These are phyloP conservation scores for Boletus tylopilopsis DNA, from an alignment of 768 basidiomycete species.

Conservation along the genomic window DNA sequence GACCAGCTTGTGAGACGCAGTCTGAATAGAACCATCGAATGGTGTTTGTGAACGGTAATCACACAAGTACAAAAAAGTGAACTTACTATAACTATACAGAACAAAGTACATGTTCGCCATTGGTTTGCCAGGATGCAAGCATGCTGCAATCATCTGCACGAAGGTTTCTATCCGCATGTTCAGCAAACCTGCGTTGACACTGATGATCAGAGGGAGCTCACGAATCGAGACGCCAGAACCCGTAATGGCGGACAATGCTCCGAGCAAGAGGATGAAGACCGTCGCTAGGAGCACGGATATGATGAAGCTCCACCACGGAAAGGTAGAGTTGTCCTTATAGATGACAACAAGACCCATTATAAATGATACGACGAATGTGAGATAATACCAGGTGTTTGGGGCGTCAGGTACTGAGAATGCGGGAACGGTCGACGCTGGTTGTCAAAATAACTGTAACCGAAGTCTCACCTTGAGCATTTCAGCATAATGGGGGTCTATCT, in stretches of 20 bases:
- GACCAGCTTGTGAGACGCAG: no score
- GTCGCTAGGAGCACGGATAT: conserved; percentile 49
- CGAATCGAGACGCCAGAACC: conserved; percentile 22
- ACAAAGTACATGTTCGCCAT: conserved; percentile 35
- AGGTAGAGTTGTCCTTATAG: conserved; percentile 49
- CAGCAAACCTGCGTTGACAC: neutral
- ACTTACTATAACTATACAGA: no score
- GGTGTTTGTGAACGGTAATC: no score
- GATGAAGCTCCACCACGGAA: conserved; percentile 58
- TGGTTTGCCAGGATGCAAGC: conserved; percentile 33
- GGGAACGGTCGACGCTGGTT: neutral
- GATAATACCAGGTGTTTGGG: conserved; percentile 32
- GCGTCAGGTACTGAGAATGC: neutral
- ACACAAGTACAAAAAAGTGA: no score
- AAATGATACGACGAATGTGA: conserved; percentile 29
- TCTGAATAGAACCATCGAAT: no score
- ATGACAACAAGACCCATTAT: conserved; percentile 51
- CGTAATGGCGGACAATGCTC: conserved; percentile 51
- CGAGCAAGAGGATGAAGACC: conserved; percentile 49
- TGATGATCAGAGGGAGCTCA: conserved; percentile 6
- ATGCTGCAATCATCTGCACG: conserved; percentile 35
- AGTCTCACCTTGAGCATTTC: neutral
- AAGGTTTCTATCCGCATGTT: conserved; percentile 18
- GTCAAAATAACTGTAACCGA: neutral
- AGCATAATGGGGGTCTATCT: neutral